These are phyloP conservation scores for Ustulina deusta DNA, from an alignment of 2,329 filamentous ascomycete genomes.

Conservation along the genomic window DNA sequence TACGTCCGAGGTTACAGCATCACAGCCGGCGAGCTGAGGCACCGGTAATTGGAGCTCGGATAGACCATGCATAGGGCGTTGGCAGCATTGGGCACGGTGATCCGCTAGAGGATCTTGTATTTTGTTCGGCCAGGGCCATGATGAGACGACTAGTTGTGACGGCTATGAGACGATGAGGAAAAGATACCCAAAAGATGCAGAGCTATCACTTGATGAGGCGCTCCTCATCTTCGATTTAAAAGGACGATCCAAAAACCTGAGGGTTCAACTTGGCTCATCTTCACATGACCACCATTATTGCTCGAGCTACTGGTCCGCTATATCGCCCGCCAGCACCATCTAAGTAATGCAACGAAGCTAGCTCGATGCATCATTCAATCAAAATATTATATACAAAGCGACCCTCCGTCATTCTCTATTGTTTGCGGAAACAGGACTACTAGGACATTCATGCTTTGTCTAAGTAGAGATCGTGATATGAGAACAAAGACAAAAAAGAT, in stretches of 20 bases:
- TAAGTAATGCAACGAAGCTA: constrained; percentile 31
- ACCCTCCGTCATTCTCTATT: constrained; percentile 39
- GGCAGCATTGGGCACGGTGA: constrained; percentile 42
- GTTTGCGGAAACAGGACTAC: constrained; percentile 45
- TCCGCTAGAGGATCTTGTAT: constrained; percentile 30
- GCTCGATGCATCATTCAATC: constrained; percentile 42
- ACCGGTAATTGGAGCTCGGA: constrained; percentile 28
- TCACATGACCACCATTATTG: constrained; percentile 12
- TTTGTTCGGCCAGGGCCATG: constrained; percentile 26
- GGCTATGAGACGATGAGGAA: constrained; percentile 29
- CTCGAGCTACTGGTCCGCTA: constrained; percentile 11
- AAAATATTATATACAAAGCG: constrained; percentile 41
- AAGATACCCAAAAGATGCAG: constrained; percentile 29
- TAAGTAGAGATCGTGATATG: constrained; percentile 27
- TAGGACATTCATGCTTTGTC: constrained; percentile 43
- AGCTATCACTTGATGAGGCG: constrained; percentile 9
- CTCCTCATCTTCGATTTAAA: constrained; percentile 13
- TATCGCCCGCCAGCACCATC: constrained; percentile 15
- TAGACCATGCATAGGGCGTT: constrained; percentile 36
- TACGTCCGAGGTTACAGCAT: constrained; percentile 39
- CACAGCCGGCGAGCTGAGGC: constrained; percentile 35
- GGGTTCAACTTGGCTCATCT: constrained; percentile 3
- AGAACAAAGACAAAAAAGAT: constrained; percentile 41
- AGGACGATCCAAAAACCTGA: neutral
- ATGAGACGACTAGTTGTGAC: constrained; percentile 22